Evolutionary conservation across 2,329 filamentous ascomycete genomes (phyloP), one percentile per base, ranked within the genome.

Genomic region (Xylariaceae sp.): DNA sequence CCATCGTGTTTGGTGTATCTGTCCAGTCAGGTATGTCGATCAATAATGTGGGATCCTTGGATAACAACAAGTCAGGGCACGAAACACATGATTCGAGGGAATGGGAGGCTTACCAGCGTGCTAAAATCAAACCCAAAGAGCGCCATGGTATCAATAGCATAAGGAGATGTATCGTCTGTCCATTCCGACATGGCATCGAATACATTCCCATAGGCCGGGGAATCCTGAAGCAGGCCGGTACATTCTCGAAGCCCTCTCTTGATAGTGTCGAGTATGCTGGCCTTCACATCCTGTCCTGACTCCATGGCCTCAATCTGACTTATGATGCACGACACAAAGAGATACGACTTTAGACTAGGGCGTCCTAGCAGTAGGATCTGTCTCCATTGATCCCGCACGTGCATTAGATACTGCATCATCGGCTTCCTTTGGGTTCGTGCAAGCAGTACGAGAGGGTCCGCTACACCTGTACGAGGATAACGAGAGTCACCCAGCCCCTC

Each of bases 251-350:
- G 33, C 6, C n/a, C 24, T 5, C 19, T 41, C n/a, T 47, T 61
- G 3, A 64, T 44, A 9, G 56, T 53, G 2, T 62, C 52, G 2
- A 56, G 26, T 8, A 61, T 29, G 12, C 40, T 36, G 2, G 41
- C n/a, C 19, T 49, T 57, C 8, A 40, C 23, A 11, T 60, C 56
- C 11, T 36, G 28, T 1, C 57, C 54, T 0, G 33, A 6, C 45
- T 67, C 63, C 17, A 61, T 40, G 2, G 60, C 58, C 12, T 58
- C 53, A 28, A 67, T 63, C 6, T 67, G 60, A 12, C 37, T 39
- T n/a, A 68, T 49, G 5, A 65, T 58, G n/a, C 48, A 60, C n/a
- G 65, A 62, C 17, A 64, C 39, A 24, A 67, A 61, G n/a, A 67
- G 49, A 37, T 65, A 65, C 40, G 63, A 60, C 52, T 67, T 68